These are phyloP conservation scores for Aureobasidium zeae DNA, from an alignment of 2,329 filamentous ascomycete genomes.

Conservation along the genomic window DNA sequence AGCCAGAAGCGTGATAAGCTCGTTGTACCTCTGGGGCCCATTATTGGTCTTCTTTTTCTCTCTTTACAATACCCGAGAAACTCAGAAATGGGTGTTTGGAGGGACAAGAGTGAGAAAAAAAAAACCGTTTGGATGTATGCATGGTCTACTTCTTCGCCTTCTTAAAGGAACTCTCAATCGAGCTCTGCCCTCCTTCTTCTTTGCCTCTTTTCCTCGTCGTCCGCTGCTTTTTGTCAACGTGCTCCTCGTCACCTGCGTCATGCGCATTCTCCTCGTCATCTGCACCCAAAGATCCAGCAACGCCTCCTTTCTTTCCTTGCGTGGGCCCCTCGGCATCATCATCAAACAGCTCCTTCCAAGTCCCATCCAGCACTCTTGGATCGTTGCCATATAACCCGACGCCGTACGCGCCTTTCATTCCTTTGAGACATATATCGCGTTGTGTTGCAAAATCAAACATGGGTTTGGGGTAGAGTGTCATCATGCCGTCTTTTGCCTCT, in stretches of 20 bases:
- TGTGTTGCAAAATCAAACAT: slow-evolving; percentile 67
- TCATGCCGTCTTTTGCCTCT: slow-evolving; percentile 36
- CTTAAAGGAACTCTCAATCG: slow-evolving; percentile 25
- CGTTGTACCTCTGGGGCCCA: too few species aligned
- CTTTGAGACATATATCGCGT: slow-evolving; percentile 53
- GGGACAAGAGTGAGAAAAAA: too few species aligned
- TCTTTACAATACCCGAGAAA: too few species aligned
- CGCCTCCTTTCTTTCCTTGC: slow-evolving; percentile 31
- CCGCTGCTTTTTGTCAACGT: neutral
- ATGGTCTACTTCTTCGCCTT: slow-evolving; percentile 23
- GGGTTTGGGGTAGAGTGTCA: slow-evolving; percentile 55
- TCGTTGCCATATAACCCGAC: slow-evolving; percentile 57
- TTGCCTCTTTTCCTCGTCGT: slow-evolving; percentile 20
- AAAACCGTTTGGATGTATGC: too few species aligned
- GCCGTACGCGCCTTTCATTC: slow-evolving; percentile 62
- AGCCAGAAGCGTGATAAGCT: too few species aligned
- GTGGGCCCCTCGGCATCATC: slow-evolving; percentile 39
- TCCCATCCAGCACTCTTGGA: slow-evolving; percentile 52
- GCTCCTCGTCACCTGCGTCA: neutral
- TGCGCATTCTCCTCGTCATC: slow-evolving; percentile 18
- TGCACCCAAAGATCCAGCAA: slow-evolving; percentile 32
- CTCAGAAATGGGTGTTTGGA: too few species aligned
- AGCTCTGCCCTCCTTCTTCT: slow-evolving; percentile 27
- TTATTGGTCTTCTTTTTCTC: too few species aligned
- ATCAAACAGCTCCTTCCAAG: slow-evolving; percentile 43